A percentile compares a stretch with the other conserved stretches of the same genome.
phyloP scores from a whole-genome alignment of 2,329 filamentous ascomycete genomes.

The Sclerotinia spermophila region DNA sequence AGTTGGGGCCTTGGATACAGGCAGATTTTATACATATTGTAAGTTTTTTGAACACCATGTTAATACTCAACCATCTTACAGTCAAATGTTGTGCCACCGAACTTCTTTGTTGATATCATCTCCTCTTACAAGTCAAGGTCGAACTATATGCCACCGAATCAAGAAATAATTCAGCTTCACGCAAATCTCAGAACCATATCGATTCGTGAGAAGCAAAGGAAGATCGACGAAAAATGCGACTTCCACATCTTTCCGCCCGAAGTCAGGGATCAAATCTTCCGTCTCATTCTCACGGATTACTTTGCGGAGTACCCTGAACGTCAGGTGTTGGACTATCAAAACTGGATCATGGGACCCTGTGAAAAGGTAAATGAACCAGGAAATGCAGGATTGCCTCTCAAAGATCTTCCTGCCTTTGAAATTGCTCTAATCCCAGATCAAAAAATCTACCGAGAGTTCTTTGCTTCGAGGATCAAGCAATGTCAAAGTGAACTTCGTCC shows the following conservation, averaged over 20 bases:
- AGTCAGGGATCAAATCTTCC: background rate
- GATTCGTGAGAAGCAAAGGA: background rate
- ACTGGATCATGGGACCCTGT: background rate
- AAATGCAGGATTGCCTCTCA: background rate
- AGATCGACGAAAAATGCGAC: background rate
- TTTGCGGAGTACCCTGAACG: background rate
- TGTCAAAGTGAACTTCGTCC: background rate
- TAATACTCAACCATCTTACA: background rate
- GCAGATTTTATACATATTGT: background rate
- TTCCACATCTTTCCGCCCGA: background rate
- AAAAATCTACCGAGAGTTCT: background rate
- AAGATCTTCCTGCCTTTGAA: slow-evolving; percentile 1
- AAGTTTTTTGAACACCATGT: background rate
- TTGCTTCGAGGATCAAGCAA: background rate
- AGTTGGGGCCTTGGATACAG: background rate
- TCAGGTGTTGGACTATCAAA: background rate
- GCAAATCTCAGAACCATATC: background rate
- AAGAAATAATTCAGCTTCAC: background rate
- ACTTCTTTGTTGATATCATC: background rate
- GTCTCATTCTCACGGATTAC: background rate
- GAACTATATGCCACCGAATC: background rate
- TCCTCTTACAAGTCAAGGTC: background rate
- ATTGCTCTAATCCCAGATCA: background rate
- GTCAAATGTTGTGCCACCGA: background rate
- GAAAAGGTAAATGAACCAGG: background rate